Conservation (phyloP, 2,329 filamentous ascomycete genomes). For the Claviceps humidiphila region DNA sequence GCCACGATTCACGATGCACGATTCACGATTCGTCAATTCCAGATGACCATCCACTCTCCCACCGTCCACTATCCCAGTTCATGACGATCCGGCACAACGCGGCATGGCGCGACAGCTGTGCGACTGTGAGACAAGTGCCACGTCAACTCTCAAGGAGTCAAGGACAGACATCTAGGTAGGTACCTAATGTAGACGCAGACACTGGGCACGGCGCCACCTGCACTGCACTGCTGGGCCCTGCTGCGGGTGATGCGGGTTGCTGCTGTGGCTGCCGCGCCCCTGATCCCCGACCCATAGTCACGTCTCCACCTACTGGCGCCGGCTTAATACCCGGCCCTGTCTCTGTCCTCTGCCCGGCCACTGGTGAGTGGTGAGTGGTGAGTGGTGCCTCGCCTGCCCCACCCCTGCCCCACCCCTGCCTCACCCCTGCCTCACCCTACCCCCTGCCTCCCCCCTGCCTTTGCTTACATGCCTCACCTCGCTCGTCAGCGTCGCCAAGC, state of each 20-base stretch:
- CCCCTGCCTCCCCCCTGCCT: neutral
- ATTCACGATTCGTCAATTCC: too few species aligned
- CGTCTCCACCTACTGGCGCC: neutral
- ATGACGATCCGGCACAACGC: too few species aligned
- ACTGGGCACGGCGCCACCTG: neutral
- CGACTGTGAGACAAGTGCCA: too few species aligned
- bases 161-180: too few species aligned
- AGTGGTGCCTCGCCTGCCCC: neutral
- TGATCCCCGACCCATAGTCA: neutral
- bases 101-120: too few species aligned
- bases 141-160: too few species aligned
- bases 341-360: neutral
- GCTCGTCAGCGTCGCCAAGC: neutral
- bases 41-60: too few species aligned
- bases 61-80: too few species aligned
- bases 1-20: too few species aligned
- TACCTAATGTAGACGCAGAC: too few species aligned
- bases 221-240: neutral
- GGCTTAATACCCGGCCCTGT: neutral
- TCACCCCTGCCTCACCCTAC: too few species aligned
- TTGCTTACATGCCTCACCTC: neutral
- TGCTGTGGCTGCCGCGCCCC: neutral
- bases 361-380: too few species aligned
- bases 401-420: neutral
- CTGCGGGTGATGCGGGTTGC: neutral